Conservation (phyloP, 768 basidiomycete genomes). For the Mycena rebaudengoi region DNA sequence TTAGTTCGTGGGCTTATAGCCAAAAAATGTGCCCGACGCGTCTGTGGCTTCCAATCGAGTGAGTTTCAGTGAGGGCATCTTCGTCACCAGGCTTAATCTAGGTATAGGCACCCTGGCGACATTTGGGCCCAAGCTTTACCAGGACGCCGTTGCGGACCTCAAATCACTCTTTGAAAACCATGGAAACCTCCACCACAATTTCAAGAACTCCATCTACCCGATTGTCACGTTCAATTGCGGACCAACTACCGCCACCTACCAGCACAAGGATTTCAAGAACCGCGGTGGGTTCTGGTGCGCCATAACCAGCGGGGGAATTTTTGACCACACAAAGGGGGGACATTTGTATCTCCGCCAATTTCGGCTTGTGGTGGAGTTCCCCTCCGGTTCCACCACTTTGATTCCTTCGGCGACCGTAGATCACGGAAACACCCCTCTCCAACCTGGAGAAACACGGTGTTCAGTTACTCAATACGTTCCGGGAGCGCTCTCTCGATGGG, state of each 20-base stretch:
- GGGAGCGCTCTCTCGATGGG: conserved; percentile 35
- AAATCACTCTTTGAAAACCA: conserved; percentile 9
- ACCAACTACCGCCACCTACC: too few relatives aligned
- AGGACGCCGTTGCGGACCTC: conserved; percentile 21
- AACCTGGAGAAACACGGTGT: conserved; percentile 22
- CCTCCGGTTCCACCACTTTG: conserved; percentile 23
- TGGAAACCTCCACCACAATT: conserved; percentile 28
- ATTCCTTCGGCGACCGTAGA: conserved; percentile 32
- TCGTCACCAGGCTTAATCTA: too few relatives aligned
- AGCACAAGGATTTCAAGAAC: conserved; percentile 38
- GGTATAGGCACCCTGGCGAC: conserved; percentile 23
- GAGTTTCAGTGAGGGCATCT: neutral
- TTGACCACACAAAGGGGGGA: conserved; percentile 31
- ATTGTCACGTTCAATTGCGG: conserved; percentile 1
- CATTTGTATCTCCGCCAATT: conserved; percentile 38
- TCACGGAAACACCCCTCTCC: conserved; percentile 32
- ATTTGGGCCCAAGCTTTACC: conserved; percentile 33
- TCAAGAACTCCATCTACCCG: conserved; percentile 38
- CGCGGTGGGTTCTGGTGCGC: conserved; percentile 33
- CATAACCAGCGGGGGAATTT: conserved; percentile 36
- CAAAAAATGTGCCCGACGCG: conserved; percentile 13
- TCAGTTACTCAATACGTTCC: conserved; percentile 39
- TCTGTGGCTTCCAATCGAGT: conserved; percentile 34
- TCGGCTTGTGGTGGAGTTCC: conserved; percentile 34
- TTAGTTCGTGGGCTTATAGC: too few relatives aligned